These are phyloP conservation scores for Fusarium neocosmosporiellum DNA, from an alignment of 2,329 filamentous ascomycete species.

Conservation along the genomic window DNA sequence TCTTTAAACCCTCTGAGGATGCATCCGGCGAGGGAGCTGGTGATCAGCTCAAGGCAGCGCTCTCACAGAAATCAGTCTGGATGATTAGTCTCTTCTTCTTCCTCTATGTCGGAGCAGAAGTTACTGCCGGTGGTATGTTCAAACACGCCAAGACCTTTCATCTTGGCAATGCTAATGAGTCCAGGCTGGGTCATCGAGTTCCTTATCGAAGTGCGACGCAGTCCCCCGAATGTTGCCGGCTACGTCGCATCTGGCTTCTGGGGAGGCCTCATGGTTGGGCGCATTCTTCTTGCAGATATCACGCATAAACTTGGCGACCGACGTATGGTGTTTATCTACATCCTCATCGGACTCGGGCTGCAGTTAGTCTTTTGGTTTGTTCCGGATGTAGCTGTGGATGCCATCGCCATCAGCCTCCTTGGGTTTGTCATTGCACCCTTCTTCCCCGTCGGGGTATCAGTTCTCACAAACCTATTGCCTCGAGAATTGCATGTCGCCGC, in stretches of 20 bases:
- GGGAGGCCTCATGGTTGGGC: neutral
- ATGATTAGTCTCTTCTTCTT: neutral
- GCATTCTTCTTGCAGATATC: neutral
- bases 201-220: neutral
- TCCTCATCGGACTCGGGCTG: neutral
- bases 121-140: neutral
- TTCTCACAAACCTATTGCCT: neutral
- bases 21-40: neutral
- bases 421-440: neutral
- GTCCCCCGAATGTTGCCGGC: neutral
- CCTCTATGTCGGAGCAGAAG: neutral
- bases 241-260: neutral
- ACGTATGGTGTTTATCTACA: neutral
- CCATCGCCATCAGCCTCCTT: neutral
- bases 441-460: neutral
- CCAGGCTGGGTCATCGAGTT: neutral
- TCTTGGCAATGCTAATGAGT: neutral
- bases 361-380: neutral
- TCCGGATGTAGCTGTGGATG: neutral
- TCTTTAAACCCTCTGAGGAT: neutral
- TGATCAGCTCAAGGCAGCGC: neutral
- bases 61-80: neutral
- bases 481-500: neutral
- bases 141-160: fast-evolving
- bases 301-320: neutral